phyloP scores from a whole-genome alignment of 441 rosid genomes.

The Croton setiger region DNA sequence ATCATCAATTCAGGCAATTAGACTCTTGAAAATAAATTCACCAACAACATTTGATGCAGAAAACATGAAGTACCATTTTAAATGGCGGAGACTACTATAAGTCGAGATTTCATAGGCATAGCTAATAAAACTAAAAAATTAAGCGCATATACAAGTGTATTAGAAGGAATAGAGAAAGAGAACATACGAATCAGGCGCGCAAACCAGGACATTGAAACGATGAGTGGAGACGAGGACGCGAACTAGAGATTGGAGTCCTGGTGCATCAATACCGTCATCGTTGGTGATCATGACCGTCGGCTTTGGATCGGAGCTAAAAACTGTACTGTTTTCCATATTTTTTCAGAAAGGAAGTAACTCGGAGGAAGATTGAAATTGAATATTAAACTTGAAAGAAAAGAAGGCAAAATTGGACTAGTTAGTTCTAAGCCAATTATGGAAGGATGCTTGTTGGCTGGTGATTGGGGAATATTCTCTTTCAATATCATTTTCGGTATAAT shows the following conservation, averaged over 20 bases:
- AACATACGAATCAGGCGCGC: conserved; percentile 87
- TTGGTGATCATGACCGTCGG: conserved; percentile 73
- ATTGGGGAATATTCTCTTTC: not conserved
- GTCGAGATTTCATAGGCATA: not conserved
- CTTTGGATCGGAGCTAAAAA: conserved; percentile 23
- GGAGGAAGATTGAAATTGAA: no score
- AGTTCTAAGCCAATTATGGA: not conserved
- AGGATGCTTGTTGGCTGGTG: not conserved
- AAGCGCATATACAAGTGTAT: not conserved
- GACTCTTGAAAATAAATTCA: not conserved
- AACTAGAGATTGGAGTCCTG: conserved; percentile 69
- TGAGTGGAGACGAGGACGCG: conserved; percentile 60
- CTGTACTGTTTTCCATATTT: conserved; percentile 38
- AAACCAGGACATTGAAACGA: conserved; percentile 63
- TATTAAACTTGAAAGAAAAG: no score
- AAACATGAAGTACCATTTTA: not conserved
- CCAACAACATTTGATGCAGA: not conserved
- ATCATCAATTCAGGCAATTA: not conserved
- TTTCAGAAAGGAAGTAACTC: not conserved
- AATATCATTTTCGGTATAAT: not conserved
- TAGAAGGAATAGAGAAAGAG: not conserved
- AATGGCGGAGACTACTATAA: not conserved
- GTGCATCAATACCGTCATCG: conserved; percentile 93
- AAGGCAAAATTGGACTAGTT: no score
- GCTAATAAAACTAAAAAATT: not conserved